A percentile compares a stretch with the other conserved stretches of the same genome.
phyloP scores from a whole-genome alignment of 2,329 filamentous ascomycete species.

The Tolypocladium sp. region DNA sequence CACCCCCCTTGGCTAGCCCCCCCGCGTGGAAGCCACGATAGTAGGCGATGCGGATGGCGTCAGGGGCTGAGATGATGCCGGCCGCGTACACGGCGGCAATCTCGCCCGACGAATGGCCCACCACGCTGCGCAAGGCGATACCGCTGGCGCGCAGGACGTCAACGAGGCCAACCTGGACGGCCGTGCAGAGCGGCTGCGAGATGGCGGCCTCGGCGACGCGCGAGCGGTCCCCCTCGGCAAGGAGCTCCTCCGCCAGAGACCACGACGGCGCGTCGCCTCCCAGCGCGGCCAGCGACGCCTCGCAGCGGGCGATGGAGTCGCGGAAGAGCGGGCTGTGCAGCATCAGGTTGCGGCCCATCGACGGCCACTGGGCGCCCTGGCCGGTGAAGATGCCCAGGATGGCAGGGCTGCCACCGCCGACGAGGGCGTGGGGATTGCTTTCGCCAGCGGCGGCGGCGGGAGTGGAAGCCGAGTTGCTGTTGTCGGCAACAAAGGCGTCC shows the following conservation, averaged over 20 bases:
- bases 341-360: constrained; percentile 19
- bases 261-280: constrained; percentile 3
- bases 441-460: background rate
- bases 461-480: background rate
- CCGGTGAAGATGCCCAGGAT: constrained; percentile 22
- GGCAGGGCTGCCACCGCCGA: background rate
- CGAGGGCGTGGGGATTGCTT: background rate
- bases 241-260: background rate
- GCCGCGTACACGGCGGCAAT: constrained; percentile 19
- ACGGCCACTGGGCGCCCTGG: constrained; percentile 22
- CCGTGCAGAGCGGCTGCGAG: constrained; percentile 19
- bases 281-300: background rate
- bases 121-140: constrained; percentile 24
- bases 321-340: constrained; percentile 1
- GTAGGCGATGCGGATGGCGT: constrained; percentile 10
- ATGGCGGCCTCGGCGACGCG: constrained; percentile 3
- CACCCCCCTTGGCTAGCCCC: background rate
- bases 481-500: background rate
- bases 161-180: constrained; percentile 25
- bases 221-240: background rate
- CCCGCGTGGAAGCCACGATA: constrained; percentile 7
- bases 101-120: constrained; percentile 24
- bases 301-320: background rate
- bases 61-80: constrained; percentile 3
- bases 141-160: constrained; percentile 19